Evolutionary conservation across 208 protist genomes (phyloP).

Genomic region (Porcisia hertigi): DNA sequence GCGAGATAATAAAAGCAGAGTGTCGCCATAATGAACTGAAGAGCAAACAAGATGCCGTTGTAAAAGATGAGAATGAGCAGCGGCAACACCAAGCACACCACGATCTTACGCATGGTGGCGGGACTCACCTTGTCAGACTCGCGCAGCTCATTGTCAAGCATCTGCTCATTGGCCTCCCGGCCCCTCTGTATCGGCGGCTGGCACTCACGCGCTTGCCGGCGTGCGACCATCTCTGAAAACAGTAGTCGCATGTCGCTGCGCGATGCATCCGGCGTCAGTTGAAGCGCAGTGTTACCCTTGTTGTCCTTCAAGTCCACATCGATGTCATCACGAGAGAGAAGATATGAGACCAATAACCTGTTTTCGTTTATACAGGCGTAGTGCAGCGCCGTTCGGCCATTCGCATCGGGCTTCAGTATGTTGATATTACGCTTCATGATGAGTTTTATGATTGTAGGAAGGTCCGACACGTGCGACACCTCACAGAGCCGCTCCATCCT

Average conservation of each 20-base stretch:
- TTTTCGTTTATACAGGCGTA: conserved; percentile 58
- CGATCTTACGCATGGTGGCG: conserved; percentile 65
- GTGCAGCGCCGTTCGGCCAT: conserved; percentile 73
- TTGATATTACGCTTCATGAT: conserved; percentile 54
- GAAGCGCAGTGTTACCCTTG: conserved; percentile 52
- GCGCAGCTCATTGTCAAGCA: conserved; percentile 50
- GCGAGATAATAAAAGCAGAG: conserved; percentile 78
- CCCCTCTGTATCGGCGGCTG: conserved; percentile 29
- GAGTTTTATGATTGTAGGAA: conserved; percentile 44
- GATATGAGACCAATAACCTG: conserved; percentile 38
- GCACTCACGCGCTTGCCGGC: conserved; percentile 33
- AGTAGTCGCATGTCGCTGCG: conserved; percentile 55
- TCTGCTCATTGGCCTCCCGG: conserved; percentile 47
- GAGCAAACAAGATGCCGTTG: conserved; percentile 70
- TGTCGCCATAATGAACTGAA: conserved; percentile 63
- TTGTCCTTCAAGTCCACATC: conserved; percentile 54
- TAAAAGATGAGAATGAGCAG: conserved; percentile 81
- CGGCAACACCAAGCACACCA: conserved; percentile 63
- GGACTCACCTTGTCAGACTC: conserved; percentile 80
- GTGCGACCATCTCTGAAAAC: conserved; percentile 52
- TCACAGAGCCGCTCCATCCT: conserved; percentile 21
- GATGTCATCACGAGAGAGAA: conserved; percentile 49
- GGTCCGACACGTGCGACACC: conserved; percentile 30
- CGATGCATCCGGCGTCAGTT: conserved; percentile 41
- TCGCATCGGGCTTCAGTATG: conserved; percentile 53